Evolutionary conservation across 2,329 filamentous ascomycete species (phyloP).

Genomic region (Blastomyces percursus): DNA sequence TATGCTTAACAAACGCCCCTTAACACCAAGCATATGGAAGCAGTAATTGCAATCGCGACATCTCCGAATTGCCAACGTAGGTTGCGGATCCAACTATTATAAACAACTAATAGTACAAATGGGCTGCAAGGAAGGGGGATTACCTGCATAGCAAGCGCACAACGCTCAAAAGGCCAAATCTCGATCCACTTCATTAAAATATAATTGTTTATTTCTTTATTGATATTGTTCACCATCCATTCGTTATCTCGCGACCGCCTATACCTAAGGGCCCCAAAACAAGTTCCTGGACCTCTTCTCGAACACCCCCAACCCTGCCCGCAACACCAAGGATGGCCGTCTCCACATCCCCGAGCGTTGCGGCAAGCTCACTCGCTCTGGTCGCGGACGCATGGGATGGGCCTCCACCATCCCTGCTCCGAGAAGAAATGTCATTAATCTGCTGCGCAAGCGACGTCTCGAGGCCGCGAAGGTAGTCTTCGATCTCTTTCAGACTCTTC

Average conservation of each 20-base stretch:
- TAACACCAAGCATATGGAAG: not conserved
- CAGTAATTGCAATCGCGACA: not conserved
- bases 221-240: slow-evolving; percentile 6
- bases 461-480: slow-evolving; percentile 54
- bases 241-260: slow-evolving; percentile 6
- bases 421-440: slow-evolving; percentile 44
- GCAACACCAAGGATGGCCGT: slow-evolving; percentile 54
- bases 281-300: slow-evolving; percentile 51
- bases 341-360: slow-evolving; percentile 55
- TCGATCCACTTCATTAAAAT: not conserved
- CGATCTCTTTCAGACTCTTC: slow-evolving; percentile 51
- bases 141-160: too few relatives aligned
- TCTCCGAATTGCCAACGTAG: not conserved
- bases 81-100: not conserved
- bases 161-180: not conserved
- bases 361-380: slow-evolving; percentile 39
- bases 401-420: slow-evolving; percentile 29
- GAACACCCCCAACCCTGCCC: slow-evolving; percentile 46
- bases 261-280: slow-evolving; percentile 32
- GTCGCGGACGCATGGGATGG: slow-evolving; percentile 35
- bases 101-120: not conserved
- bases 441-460: slow-evolving; percentile 50
- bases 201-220: not conserved
- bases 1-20: not conserved
- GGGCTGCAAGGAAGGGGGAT: not conserved